Percentiles rank a stretch among this genome's conserved stretches.
Conservation (phyloP, 208 protist genomes). For the Trypanosoma vivax region DNA sequence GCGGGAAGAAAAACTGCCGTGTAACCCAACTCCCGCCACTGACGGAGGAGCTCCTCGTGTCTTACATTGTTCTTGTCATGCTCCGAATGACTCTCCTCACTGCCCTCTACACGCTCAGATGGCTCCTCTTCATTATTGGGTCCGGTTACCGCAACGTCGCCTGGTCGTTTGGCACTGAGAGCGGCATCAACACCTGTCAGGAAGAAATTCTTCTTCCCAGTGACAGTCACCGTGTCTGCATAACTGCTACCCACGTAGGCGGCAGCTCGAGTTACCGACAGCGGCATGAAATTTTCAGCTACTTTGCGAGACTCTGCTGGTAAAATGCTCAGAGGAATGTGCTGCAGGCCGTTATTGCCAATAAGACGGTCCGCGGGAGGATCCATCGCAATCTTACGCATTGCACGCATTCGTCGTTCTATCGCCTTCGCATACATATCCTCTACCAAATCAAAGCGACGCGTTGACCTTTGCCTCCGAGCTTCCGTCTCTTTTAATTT, state of each 20-base stretch:
- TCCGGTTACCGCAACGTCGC: not conserved
- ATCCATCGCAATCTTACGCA: slow-evolving; percentile 65
- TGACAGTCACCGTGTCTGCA: not conserved
- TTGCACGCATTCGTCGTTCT: slow-evolving; percentile 56
- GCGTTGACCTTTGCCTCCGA: slow-evolving; percentile 23
- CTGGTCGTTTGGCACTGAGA: not conserved
- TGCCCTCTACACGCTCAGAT: slow-evolving; percentile 1
- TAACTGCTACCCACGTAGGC: no score
- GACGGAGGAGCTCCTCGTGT: slow-evolving; percentile 20
- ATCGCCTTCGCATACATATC: slow-evolving; percentile 59
- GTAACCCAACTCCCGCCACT: slow-evolving; percentile 78
- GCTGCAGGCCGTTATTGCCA: slow-evolving; percentile 58
- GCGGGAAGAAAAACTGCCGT: slow-evolving; percentile 53
- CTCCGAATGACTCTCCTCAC: slow-evolving; percentile 4
- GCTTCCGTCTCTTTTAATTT: slow-evolving; percentile 40
- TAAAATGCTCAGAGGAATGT: slow-evolving; percentile 63
- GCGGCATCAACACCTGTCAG: slow-evolving; percentile 17
- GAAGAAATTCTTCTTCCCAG: slow-evolving; percentile 14
- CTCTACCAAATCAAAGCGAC: slow-evolving; percentile 67
- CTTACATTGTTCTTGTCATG: slow-evolving; percentile 6
- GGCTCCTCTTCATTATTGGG: not conserved
- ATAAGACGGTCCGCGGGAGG: slow-evolving; percentile 85
- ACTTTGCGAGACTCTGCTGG: slow-evolving; percentile 20
- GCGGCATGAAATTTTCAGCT: no score
- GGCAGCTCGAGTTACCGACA: no score